These are phyloP conservation scores for Tetrahymena malaccensis DNA, from an alignment of 73 alveolate genomes.

Conservation along the genomic window DNA sequence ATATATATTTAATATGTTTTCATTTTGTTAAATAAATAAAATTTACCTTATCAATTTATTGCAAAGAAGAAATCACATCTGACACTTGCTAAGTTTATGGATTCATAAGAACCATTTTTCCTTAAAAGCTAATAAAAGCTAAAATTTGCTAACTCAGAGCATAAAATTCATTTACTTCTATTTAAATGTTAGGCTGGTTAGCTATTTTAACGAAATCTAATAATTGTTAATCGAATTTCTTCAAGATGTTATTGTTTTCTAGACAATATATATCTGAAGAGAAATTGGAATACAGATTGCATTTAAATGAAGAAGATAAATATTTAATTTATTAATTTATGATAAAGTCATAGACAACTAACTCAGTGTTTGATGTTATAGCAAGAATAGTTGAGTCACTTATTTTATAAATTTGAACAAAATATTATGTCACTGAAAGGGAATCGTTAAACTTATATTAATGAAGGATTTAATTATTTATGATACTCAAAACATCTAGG, in stretches of 20 bases:
- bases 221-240: too few species aligned
- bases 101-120: not conserved
- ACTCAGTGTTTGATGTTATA: not conserved
- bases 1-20: too few species aligned
- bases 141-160: not conserved
- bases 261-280: not conserved
- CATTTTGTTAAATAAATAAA: too few species aligned
- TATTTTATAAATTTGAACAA: too few species aligned
- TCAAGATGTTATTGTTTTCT: not conserved
- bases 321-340: too few species aligned
- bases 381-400: not conserved
- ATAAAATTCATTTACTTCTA: too few species aligned
- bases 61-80: not conserved
- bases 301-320: not conserved
- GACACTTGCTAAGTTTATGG: not conserved
- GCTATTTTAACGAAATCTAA: not conserved
- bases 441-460: not conserved
- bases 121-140: not conserved
- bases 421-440: not conserved
- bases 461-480: not conserved
- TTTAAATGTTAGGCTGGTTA: not conserved
- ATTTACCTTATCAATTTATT: not conserved
- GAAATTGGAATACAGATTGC: not conserved
- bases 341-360: too few species aligned
- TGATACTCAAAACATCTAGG: not conserved